Base-by-base conservation (phyloP, 345 rosid genomes). In the Ailanthus altissimus region DNA sequence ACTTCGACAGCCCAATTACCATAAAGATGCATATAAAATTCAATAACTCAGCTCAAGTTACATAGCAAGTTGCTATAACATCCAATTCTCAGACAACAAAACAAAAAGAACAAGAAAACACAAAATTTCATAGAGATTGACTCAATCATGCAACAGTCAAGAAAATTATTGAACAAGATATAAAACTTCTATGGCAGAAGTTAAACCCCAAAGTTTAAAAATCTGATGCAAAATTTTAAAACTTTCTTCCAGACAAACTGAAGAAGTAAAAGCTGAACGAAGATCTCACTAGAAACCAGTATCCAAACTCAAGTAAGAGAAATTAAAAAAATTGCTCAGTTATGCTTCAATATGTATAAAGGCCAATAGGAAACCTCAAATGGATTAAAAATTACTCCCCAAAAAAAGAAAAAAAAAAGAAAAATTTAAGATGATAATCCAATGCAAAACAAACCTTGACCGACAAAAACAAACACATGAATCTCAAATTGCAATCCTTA, bases 31-130 rank as follows among this genome's bases (percentile, higher is more conserved):
- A 72, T 15, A 23, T 3, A 8, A 38, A 42, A 16, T 5, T 58
- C 53, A 72, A 26, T 18, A 43, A 58, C 54, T 42, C 21, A 58
- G n/a, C 66, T 72, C 7, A 72, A 23, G 23, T 51, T 72, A 72
- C 25, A 40, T 20, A 14, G 32, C 36, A 14, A 23, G 50, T 13
- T 18, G 32, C 47, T 53, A 40, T 21, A 38, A 26, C 54, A 43
- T 9, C 43, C 59, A 59, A 43, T 45, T 58, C 67, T 73, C 67
- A 73, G 38, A 25, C 38, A 42, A 58, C 2, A 53, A 16, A 36
- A 53, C 49, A 1, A 0, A 36, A 1, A 21, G 74, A 53, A 70
- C 32, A 36, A 53, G 20, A 11, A 20, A 53, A 40, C 5, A 43
- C 56, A 16, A 46, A 73, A 16, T 59, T 25, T 16, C 18, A 16